Base-by-base conservation (phyloP, 106 monocot species). In the Phalaenopsis aphrodite region DNA sequence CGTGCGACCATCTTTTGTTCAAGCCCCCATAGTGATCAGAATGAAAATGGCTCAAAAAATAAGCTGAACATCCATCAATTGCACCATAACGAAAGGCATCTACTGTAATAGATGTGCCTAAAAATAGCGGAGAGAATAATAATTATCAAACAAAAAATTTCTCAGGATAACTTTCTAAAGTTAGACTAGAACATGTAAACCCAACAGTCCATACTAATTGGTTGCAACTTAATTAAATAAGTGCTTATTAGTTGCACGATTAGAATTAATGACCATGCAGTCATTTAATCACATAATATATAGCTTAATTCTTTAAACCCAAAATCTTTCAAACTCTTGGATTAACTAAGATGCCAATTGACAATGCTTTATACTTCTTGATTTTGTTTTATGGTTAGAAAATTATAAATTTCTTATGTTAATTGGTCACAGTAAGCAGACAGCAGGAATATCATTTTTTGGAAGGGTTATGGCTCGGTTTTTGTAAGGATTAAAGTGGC, bases 21-120 rank as follows among this genome's bases (percentile, higher is more conserved):
- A 92, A 80, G 56, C 92, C 92, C 75, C 89, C 92, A 86, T 92
- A 92, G 76, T 92, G 92, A 52, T 92, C 92, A 78, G 77, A 75
- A 38, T 92, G 92, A 55, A 92, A 92, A 64, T 92, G 92, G 76
- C 78, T 92, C 37, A 92, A 86, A 82, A 92, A 89, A 86, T 92
- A 92, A 75, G 85, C 87, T 16, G 82, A 83, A 77, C 92, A 92
- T 23, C 84, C 92, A 43, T 87, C 80, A 81, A 92, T 78, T 55
- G 24, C 46, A 55, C 85, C 92, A 77, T 89, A 89, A 16, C 89
- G 79, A 48, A 92, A 92, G 67, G 92, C 92, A 77, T 92, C 92
- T 39, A 92, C 92, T 39, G 92, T 87, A 74, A 92, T 89, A n/a
- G 87, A 81, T 36, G 89, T 92, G 12, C 89, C 92, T 92, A 45